A percentile compares a stretch with the other conserved stretches of the same genome.
Conservation (phyloP, 75 land plant species). For the Ceratopteris richardii region DNA sequence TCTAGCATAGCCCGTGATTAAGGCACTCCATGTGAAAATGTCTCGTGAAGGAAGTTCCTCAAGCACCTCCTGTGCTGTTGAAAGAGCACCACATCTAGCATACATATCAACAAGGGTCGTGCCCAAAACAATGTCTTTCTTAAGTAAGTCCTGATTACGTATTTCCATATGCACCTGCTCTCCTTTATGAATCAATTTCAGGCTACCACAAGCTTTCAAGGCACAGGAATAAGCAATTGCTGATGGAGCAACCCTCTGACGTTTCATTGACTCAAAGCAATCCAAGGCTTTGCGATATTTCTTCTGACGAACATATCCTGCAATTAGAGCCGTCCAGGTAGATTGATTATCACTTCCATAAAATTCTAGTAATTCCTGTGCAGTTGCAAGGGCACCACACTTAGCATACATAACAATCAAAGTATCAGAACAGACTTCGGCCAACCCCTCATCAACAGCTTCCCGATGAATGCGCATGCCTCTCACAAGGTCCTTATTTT, state of each 20-base stretch:
- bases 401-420: slow-evolving; percentile 19
- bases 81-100: slow-evolving; percentile 13
- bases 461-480: no score
- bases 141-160: neutral
- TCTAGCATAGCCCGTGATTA: slow-evolving; percentile 14
- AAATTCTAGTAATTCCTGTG: slow-evolving; percentile 8
- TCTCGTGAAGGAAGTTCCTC: slow-evolving; percentile 8
- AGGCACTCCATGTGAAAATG: slow-evolving; percentile 8
- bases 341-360: neutral
- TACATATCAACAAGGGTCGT: slow-evolving; percentile 21
- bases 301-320: slow-evolving; percentile 14
- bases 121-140: neutral
- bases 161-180: neutral
- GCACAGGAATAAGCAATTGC: slow-evolving; percentile 1
- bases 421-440: neutral
- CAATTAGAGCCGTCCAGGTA: slow-evolving; percentile 22
- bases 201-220: slow-evolving; percentile 9
- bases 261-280: slow-evolving; percentile 11
- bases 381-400: slow-evolving; percentile 16
- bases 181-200: neutral
- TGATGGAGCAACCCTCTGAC: slow-evolving; percentile 6
- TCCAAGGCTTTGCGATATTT: neutral
- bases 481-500: no score
- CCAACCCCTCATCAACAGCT: no score
- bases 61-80: slow-evolving; percentile 4